These are phyloP conservation scores for Solanum pennellii DNA, from an alignment of 257 asterid species.

Conservation along the genomic window DNA sequence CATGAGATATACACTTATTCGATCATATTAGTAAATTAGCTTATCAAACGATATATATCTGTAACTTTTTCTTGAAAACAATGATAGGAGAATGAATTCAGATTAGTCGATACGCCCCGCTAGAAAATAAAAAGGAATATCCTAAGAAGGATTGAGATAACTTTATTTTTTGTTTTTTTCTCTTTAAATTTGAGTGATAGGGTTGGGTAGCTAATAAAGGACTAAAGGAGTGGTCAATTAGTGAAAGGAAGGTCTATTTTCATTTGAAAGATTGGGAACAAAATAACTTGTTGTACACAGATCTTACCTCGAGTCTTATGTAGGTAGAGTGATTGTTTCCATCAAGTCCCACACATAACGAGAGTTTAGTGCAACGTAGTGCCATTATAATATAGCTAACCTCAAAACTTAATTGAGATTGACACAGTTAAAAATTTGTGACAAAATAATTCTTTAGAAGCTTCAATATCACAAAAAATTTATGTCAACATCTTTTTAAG, in stretches of 20 bases:
- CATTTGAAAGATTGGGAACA: background rate
- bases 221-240: conserved; percentile 1
- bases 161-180: background rate
- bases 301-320: background rate
- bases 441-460: background rate
- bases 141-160: conserved; percentile 4
- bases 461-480: background rate
- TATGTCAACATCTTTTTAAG: background rate
- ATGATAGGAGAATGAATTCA: background rate
- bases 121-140: background rate
- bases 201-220: background rate
- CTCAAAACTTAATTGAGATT: background rate
- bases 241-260: conserved; percentile 9
- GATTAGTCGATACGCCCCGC: background rate
- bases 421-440: background rate
- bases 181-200: background rate
- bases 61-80: background rate
- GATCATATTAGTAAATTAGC: background rate
- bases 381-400: background rate
- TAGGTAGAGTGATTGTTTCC: background rate
- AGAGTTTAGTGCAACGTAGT: background rate
- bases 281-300: background rate
- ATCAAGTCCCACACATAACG: background rate
- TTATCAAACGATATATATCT: background rate
- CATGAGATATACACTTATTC: background rate